Evolutionary conservation across 108 stramenopile genomes (phyloP), one percentile per base, ranked within the genome.

Genomic region (Cyclotella distinguenda): DNA sequence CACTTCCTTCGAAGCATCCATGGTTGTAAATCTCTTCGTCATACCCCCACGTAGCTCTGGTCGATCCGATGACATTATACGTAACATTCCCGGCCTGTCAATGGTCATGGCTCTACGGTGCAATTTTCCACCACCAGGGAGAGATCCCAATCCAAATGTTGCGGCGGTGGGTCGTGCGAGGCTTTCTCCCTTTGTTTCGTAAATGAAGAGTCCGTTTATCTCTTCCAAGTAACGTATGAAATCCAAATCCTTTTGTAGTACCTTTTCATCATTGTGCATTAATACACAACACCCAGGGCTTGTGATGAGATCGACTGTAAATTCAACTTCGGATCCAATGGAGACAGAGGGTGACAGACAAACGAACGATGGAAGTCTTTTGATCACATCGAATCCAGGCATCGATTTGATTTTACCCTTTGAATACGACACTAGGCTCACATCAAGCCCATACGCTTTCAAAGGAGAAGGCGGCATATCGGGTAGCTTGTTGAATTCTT

Each of bases 201-300:
- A 91, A 35, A 78, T 44, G 56, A 92, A 92, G 28, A 92, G 60
- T 23, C 86, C 90, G 51, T 92, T 89, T 66, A 89, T 87, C 32
- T 79, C 82, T 56, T 92, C 90, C 64, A 92, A 48, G 50, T 89
- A 85, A n/a, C 90, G 84, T 51, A 92, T 84, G 46, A 92, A 92
- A 13, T 86, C 82, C 46, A 89, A 66, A 44, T 92, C 90, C 30
- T 78, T 80, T 25, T 81, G 47, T 4, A 92, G 65, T 0, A 87
- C 82, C 18, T 58, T 53, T 6, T 51, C 45, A 45, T 92, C 83
- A 27, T 70, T 43, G 63, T 92, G 82, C 83, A 89, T 86, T 44
- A 92, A 54, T 52, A 87, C 82, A 26, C 84, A 84, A 50, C 84
- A 82, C 42, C 90, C 90, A 36, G 88, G 87, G 18, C 83, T 76